These are phyloP conservation scores for Colletotrichum lindemuthianum DNA, from an alignment of 2,329 filamentous ascomycete species.

Conservation along the genomic window DNA sequence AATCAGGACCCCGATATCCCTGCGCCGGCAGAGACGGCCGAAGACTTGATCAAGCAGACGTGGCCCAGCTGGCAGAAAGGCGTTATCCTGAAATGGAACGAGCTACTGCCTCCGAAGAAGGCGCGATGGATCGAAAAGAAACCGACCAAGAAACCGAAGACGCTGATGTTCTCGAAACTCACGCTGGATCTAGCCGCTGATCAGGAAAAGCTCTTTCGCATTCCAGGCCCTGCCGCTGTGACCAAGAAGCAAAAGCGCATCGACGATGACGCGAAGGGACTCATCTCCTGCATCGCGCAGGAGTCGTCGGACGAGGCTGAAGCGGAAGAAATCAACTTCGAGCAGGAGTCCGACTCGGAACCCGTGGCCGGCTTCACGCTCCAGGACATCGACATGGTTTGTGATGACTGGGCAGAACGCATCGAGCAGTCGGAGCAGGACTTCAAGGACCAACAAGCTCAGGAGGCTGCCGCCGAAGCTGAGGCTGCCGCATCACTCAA, in stretches of 20 bases:
- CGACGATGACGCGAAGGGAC: constrained; percentile 58
- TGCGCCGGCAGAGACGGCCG: constrained; percentile 75
- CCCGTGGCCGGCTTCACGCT: constrained; percentile 79
- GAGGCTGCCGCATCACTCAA: constrained; percentile 38
- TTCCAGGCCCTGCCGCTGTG: constrained; percentile 68
- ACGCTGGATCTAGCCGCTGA: constrained; percentile 87
- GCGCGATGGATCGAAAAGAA: constrained; percentile 82
- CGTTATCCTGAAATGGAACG: constrained; percentile 80
- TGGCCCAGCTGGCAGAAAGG: constrained; percentile 85
- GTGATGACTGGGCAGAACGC: constrained; percentile 83
- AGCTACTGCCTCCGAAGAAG: constrained; percentile 83
- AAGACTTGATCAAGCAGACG: constrained; percentile 80
- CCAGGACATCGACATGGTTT: constrained; percentile 85
- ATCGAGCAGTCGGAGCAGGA: constrained; percentile 59
- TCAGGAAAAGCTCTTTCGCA: constrained; percentile 85
- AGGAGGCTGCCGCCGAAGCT: constrained; percentile 40
- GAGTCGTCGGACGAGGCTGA: constrained; percentile 53
- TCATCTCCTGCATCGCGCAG: constrained; percentile 56
- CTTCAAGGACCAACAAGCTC: constrained; percentile 45
- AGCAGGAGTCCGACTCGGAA: constrained; percentile 67
- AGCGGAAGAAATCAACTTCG: constrained; percentile 56
- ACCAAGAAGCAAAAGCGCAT: constrained; percentile 67
- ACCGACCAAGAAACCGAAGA: constrained; percentile 81
- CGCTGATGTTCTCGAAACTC: constrained; percentile 86
- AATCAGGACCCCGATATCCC: constrained; percentile 74